phyloP scores from a whole-genome alignment of 129 eudicot genomes.

The Centrapalus pauciflorus region DNA sequence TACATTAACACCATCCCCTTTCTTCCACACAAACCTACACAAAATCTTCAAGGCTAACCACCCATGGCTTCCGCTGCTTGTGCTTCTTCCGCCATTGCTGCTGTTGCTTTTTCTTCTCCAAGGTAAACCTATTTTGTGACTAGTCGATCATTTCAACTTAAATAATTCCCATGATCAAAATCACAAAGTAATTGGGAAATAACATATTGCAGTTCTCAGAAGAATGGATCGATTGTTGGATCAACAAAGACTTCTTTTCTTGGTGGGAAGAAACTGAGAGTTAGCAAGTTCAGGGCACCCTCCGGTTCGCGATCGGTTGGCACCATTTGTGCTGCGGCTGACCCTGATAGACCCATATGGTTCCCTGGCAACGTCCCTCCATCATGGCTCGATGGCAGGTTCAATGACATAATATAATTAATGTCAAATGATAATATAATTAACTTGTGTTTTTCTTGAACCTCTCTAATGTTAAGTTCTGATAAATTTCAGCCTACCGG shows the following conservation, averaged over 20 bases:
- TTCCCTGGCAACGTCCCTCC: slow-evolving; percentile 99
- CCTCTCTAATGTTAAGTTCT: not conserved
- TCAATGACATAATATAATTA: not conserved
- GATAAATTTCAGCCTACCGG: slow-evolving; percentile 63
- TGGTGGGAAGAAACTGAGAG: slow-evolving; percentile 66
- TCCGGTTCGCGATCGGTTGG: slow-evolving; percentile 30
- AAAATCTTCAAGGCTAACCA: too few species aligned
- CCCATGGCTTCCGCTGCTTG: slow-evolving; percentile 85
- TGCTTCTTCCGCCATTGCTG: slow-evolving; percentile 96
- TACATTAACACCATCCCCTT: slow-evolving; percentile 32
- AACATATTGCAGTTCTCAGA: slow-evolving; percentile 54
- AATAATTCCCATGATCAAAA: too few species aligned
- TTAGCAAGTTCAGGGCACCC: slow-evolving; percentile 47
- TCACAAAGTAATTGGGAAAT: not conserved
- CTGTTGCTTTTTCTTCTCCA: slow-evolving; percentile 71
- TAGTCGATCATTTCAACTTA: too few species aligned
- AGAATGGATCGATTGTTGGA: slow-evolving; percentile 58
- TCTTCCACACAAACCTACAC: slow-evolving; percentile 26
- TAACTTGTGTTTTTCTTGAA: not conserved
- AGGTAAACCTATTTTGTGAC: too few species aligned
- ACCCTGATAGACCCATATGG: slow-evolving; percentile 94
- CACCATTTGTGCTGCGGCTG: slow-evolving; percentile 66
- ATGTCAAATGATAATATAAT: too few species aligned
- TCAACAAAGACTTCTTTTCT: slow-evolving; percentile 77
- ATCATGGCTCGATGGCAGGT: slow-evolving; percentile 99